Base-by-base conservation (phyloP, 1,139 yeast species). In the Hansenula sp. region DNA sequence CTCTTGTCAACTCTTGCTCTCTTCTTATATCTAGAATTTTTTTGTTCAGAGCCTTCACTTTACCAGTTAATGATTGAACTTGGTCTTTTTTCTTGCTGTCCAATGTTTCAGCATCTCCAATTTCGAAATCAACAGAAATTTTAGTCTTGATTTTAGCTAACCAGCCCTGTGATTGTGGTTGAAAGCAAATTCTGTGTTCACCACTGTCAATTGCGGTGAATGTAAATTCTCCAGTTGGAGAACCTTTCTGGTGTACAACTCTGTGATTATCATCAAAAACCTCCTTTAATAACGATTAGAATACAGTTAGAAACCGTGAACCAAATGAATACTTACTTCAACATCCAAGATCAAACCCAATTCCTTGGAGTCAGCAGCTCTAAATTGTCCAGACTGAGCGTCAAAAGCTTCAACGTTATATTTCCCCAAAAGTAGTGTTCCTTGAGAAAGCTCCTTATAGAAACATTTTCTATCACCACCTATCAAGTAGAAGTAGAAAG, bases 181-280 rank as follows among this genome's bases (percentile, higher is more conserved):
- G 78, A 53, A 82, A 69, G 62, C 94, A 84, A 37, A 84, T 72
- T 52, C 76, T 67, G 64, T 84, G 92, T 55, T 81, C 86, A 34
- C 94, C 94, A 28, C 79, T 69, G 37, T 79, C 88, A 37, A 78
- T 66, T 1, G 90, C 82, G 25, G 79, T 75, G 62, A 81, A 82
- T 18, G 84, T 75, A 61, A 82, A 81, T 47, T 78, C 81, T 29
- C 88, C 86, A 22, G 64, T 60, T 22, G 85, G 66, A 7, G 71
- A 59, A 14, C 80, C 78, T 55, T 73, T 75, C 60, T 81, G 88
- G 55, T 78, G 75, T 34, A 79, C 79, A 34, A 83, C 85, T 42
- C 85, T 73, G 54, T 82, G 86, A 55, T 79, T 71, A 52, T 73
- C 71, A 60, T 81, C 87, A 53, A 82, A 82, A 6, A 73, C 72